Conservation (phyloP, 1,139 yeast genomes). For the Diutina sp. region DNA sequence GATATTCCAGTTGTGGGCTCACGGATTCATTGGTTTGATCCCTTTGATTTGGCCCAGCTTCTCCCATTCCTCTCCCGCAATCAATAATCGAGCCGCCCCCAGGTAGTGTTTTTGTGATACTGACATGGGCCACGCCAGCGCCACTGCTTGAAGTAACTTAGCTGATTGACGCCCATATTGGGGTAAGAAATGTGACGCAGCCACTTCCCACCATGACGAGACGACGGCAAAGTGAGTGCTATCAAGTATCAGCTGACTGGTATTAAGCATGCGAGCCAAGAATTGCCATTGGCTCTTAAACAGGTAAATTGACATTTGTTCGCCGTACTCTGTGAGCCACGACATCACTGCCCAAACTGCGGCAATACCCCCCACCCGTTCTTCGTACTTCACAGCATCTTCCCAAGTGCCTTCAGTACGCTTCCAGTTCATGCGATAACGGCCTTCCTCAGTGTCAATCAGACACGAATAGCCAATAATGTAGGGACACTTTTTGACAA, state of each 20-base stretch:
- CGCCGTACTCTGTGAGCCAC: constrained; percentile 12
- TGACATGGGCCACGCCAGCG: constrained; percentile 36
- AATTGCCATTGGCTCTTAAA: constrained; percentile 58
- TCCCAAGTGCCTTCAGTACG: constrained; percentile 64
- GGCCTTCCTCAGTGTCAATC: constrained; percentile 74
- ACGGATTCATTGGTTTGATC: not conserved
- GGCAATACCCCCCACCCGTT: constrained; percentile 75
- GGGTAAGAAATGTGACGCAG: constrained; percentile 40
- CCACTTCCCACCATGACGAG: constrained; percentile 89
- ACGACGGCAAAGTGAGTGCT: constrained; percentile 64
- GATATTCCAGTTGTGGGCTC: not conserved
- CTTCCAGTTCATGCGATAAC: constrained; percentile 81
- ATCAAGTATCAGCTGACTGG: constrained; percentile 30
- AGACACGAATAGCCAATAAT: constrained; percentile 69
- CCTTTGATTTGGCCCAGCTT: not conserved
- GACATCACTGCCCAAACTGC: constrained; percentile 73
- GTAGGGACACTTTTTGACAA: constrained; percentile 84
- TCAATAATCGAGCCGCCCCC: constrained; percentile 64
- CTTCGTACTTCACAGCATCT: constrained; percentile 61
- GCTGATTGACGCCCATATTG: constrained; percentile 59
- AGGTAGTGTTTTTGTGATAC: constrained; percentile 43
- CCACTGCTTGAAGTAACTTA: constrained; percentile 37
- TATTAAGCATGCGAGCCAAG: constrained; percentile 58
- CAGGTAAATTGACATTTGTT: constrained; percentile 7
- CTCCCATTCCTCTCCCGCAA: constrained; percentile 70